phyloP scores from a whole-genome alignment of 2,329 filamentous ascomycete genomes.

The Endocalyx cinctus region DNA sequence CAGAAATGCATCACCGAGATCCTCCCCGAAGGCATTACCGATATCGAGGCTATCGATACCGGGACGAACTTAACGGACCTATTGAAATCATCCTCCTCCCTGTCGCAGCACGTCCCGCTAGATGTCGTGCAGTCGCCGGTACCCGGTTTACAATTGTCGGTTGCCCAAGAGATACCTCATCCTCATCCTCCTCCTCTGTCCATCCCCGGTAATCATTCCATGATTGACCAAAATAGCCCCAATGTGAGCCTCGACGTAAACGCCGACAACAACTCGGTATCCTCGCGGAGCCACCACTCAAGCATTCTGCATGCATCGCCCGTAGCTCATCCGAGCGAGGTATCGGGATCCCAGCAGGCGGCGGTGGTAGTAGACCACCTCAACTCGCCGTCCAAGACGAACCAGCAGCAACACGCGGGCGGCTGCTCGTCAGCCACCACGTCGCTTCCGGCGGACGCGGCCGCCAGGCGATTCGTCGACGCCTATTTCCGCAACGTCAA shows the following conservation, averaged over 20 bases:
- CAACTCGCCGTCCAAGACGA: neutral
- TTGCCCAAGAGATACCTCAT: too few species aligned
- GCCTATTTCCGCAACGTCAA: constrained; percentile 43
- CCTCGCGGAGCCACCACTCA: constrained; percentile 2
- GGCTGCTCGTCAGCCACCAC: neutral
- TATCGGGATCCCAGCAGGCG: neutral
- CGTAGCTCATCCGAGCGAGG: too few species aligned
- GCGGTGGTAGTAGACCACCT: neutral
- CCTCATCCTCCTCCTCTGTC: too few species aligned
- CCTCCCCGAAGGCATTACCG: constrained; percentile 18
- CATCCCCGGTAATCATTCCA: neutral
- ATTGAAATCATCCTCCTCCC: constrained; percentile 4
- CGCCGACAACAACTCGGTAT: constrained; percentile 3
- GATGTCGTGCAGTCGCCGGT: neutral
- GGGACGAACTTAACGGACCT: constrained; percentile 24
- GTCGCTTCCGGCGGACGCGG: constrained; percentile 16
- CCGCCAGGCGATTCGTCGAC: constrained; percentile 32
- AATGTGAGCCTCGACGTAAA: constrained; percentile 2
- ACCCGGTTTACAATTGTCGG: neutral
- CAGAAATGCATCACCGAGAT: constrained; percentile 30
- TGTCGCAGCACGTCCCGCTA: constrained; percentile 3
- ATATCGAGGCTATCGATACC: constrained; percentile 33
- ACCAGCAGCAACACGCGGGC: too few species aligned
- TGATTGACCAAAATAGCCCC: neutral
- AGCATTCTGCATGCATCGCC: too few species aligned